phyloP scores from a whole-genome alignment of 2,329 filamentous ascomycete genomes.

The Trichocomaceae sp. region DNA sequence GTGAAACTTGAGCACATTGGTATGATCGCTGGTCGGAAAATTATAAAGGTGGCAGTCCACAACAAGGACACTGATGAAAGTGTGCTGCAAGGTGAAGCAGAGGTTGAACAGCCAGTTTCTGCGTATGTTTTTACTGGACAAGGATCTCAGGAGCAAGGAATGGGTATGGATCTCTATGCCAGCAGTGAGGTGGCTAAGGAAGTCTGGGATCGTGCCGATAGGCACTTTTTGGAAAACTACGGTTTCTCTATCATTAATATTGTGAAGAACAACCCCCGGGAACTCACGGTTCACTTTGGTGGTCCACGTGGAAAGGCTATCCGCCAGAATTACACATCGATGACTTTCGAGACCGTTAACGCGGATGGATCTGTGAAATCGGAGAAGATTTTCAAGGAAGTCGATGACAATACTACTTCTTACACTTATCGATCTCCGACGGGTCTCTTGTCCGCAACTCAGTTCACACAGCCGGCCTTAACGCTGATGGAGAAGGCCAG shows the following conservation, averaged over 20 bases:
- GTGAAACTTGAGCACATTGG: conserved; percentile 94
- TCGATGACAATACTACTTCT: conserved; percentile 82
- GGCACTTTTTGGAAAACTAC: conserved; percentile 97
- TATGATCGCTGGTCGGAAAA: conserved; percentile 97
- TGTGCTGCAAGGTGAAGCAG: conserved; percentile 87
- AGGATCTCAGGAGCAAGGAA: conserved; percentile 96
- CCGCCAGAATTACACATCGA: conserved; percentile 97
- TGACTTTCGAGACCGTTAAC: conserved; percentile 98
- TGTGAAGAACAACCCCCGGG: conserved; percentile 98
- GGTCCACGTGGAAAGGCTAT: conserved; percentile 95
- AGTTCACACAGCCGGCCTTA: conserved; percentile 95
- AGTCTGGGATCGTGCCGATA: conserved; percentile 96
- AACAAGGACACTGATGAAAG: conserved; percentile 97
- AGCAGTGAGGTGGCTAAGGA: conserved; percentile 92
- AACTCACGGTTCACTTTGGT: conserved; percentile 96
- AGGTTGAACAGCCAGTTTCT: conserved; percentile 94
- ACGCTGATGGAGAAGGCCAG: conserved; percentile 99
- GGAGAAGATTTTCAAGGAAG: conserved; percentile 99
- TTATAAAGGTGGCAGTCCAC: conserved; percentile 95
- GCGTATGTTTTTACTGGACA: conserved; percentile 98
- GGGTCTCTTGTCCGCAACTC: conserved; percentile 89
- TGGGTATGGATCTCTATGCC: conserved; percentile 98
- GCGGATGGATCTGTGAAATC: conserved; percentile 90
- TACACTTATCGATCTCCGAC: conserved; percentile 97
- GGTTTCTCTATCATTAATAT: conserved; percentile 98